Base-by-base conservation (phyloP, 2,329 filamentous ascomycete genomes). In the Ophiognomonia clavigignenti-juglandacearum region DNA sequence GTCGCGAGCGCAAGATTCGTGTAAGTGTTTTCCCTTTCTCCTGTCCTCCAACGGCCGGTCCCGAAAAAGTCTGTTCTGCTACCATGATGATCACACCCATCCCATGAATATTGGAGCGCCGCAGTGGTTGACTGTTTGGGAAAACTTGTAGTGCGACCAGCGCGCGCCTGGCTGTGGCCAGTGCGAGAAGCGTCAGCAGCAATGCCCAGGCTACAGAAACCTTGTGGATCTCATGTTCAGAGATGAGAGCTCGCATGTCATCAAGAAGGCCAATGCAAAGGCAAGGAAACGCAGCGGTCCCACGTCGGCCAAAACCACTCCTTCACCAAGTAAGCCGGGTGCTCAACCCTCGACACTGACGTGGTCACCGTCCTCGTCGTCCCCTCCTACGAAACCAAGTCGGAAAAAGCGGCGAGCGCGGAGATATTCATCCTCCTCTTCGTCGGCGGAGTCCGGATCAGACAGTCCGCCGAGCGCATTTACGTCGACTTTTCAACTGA, bases 191-290 rank as follows among this genome's bases (percentile, higher is more conserved):
- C 70, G 74, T 35, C 67, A 73, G 48, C 66, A 73, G 43, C 50
- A 61, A 61, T 80, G 77, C 49, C 75, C 76, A 26, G 77, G 77
- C 46, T 80, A 80, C 54, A 66, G 76, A 36, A 75, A 76, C 52
- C 64, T 74, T 40, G 69, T 77, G 34, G 76, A 80, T 53, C 67
- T 80, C 51, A 77, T 80, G 67, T 80, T 80, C 54, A 71, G 76
- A 35, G 74, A 80, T 55, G 73, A 80, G 58, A 80, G 73, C 53
- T 70, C 68, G 26, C 73, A 76, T 57, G 75, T 80, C 46, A 75
- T 75, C 54, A 70, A 72, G 54, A 78, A 75, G 61, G 73, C 71
- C 38, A 69, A 66, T 47, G 65, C 64, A n/a, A 61, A 58, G 42
- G 55, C 58, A 20, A 58, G 58, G 6, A 61, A 60, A 54, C 63